Percentiles rank a stretch among this genome's conserved stretches.
Conservation (phyloP, 495 filamentous ascomycete genomes). For the Tuber magnatum region DNA sequence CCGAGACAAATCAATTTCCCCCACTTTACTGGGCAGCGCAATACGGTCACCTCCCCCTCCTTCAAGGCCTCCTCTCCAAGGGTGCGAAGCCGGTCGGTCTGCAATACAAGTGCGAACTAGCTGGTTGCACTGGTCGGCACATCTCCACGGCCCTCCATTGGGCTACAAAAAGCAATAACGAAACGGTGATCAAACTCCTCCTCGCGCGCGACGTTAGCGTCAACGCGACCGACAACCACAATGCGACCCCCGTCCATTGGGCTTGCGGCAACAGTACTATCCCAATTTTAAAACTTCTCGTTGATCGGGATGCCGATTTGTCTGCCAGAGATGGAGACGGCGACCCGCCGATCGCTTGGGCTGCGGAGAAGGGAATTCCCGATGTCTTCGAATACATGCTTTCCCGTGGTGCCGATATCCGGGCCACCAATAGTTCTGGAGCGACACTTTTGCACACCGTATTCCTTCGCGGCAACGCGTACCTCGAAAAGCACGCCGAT, state of each 20-base stretch:
- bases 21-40: constrained; percentile 18
- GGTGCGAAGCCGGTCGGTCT: background rate
- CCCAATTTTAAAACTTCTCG: background rate
- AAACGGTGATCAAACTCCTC: constrained; percentile 5
- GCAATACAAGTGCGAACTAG: background rate
- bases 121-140: background rate
- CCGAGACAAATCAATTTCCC: constrained; percentile 5
- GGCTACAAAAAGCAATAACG: constrained; percentile 7
- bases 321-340: background rate
- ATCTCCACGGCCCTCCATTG: constrained; percentile 22
- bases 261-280: constrained; percentile 12
- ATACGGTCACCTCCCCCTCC: background rate
- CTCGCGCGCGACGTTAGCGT: background rate
- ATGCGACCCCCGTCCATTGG: constrained; percentile 20
- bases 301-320: background rate
- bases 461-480: background rate
- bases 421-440: background rate
- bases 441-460: constrained; percentile 1
- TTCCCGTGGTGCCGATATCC: background rate
- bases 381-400: background rate
- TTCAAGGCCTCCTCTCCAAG: background rate
- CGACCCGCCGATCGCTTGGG: background rate
- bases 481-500: background rate
- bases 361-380: background rate
- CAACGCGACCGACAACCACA: constrained; percentile 12